Conservation (phyloP, 331 rosid species). For the Acacia concinna region DNA sequence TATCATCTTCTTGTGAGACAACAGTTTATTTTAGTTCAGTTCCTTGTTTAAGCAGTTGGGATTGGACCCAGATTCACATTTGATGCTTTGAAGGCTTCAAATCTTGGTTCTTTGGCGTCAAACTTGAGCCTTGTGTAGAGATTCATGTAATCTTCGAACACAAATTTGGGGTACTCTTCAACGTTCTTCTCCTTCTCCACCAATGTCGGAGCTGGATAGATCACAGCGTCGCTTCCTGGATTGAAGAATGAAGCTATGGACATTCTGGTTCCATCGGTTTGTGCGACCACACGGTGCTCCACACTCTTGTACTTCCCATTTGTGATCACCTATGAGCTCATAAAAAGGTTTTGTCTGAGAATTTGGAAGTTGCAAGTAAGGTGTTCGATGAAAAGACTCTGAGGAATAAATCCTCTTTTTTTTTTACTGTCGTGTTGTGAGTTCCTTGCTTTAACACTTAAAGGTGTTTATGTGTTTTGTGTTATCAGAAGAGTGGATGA, state of each 20-base stretch:
- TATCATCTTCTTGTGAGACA: not conserved
- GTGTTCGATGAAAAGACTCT: slow-evolving; percentile 12
- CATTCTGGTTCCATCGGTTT: slow-evolving; percentile 76
- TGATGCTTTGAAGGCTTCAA: slow-evolving; percentile 65
- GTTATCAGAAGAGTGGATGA: not conserved
- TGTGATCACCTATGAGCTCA: slow-evolving; percentile 58
- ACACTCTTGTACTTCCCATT: slow-evolving; percentile 95
- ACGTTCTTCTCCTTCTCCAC: slow-evolving; percentile 74
- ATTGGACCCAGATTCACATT: not conserved
- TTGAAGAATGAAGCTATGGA: slow-evolving; percentile 94
- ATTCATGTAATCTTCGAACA: slow-evolving; percentile 92
- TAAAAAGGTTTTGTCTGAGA: not conserved
- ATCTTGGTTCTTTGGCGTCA: slow-evolving; percentile 87
- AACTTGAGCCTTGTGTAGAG: slow-evolving; percentile 71
- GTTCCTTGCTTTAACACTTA: not conserved
- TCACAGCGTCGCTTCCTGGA: slow-evolving; percentile 87
- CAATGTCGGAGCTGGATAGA: slow-evolving; percentile 75
- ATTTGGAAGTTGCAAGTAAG: slow-evolving; percentile 11
- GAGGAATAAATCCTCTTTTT: not conserved
- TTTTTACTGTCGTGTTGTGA: not conserved
- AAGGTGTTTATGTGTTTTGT: not conserved
- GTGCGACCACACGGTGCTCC: slow-evolving; percentile 86
- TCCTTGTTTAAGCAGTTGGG: not conserved
- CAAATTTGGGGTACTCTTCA: slow-evolving; percentile 78
- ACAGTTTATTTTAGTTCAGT: not conserved